Evolutionary conservation across 768 basidiomycete genomes (phyloP).

Genomic region (Boletus vinaceobasis): DNA sequence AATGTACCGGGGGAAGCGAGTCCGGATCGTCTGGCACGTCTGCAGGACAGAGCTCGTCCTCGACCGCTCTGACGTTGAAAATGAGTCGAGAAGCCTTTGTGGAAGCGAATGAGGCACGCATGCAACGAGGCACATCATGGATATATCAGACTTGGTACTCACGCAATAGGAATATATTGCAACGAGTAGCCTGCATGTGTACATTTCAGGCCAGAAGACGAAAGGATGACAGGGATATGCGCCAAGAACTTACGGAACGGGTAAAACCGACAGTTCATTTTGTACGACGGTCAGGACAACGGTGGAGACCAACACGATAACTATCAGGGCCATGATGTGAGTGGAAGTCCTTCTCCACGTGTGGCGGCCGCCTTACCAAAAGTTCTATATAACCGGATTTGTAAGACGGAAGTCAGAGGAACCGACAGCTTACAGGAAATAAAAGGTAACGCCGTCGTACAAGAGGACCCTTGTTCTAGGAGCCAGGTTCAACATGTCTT

Average conservation of each 20-base stretch:
- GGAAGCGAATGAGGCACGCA: neutral
- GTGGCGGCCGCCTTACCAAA: conserved; percentile 9
- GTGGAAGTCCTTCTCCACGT: neutral
- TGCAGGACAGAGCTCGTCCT: neutral
- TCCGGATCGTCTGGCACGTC: conserved; percentile 5
- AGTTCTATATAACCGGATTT: conserved; percentile 5
- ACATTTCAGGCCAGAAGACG: neutral
- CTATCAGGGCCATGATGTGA: neutral
- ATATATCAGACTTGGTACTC: neutral
- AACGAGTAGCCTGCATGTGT: conserved; percentile 10
- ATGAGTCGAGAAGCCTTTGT: conserved; percentile 19
- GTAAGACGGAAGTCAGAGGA: neutral
- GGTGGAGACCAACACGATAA: conserved; percentile 14
- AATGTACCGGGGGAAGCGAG: neutral
- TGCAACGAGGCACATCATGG: neutral
- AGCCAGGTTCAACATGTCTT: neutral
- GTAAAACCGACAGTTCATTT: conserved; percentile 11
- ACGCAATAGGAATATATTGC: conserved; percentile 22
- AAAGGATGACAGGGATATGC: neutral
- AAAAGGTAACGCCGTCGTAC: conserved; percentile 11
- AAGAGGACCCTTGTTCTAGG: conserved; percentile 8
- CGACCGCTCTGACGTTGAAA: conserved; percentile 15
- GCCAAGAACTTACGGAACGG: conserved; percentile 11
- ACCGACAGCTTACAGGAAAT: conserved; percentile 14
- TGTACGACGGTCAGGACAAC: conserved; percentile 11